Evolutionary conservation across 164 flowering plant species (phyloP), one percentile per base, ranked within the genome.

Genomic region (Aristolochia californica): DNA sequence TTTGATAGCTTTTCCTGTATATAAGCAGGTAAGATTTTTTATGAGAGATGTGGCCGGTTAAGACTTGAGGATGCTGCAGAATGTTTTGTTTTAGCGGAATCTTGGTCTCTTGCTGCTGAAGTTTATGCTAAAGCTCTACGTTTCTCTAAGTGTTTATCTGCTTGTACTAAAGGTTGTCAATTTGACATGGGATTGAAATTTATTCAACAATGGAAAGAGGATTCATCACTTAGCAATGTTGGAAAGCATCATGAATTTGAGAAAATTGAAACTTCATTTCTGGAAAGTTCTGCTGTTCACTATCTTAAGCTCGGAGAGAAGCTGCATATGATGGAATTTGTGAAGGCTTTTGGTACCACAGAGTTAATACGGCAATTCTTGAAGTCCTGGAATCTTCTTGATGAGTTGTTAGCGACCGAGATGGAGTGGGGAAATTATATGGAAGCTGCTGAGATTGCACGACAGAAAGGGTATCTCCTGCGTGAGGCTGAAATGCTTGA

Each of bases 361-460:
- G 70, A 64, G 47, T 59, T 60, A 18, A 68, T 53, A 11, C 78
- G 83, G 9, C 27, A 38, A 23, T 80, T 72, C 55, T 55, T 80
- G 64, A 75, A 49, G 54, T 59, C 58, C 63, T 16, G 66, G 13
- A 69, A 60, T 21, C 72, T 72, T 65, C 69, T 78, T 43, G 75
- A 76, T 59, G 84, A 83, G 65, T 81, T 86, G 50, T 11, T 86
- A 18, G 1, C 15, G 34, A 40, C 80, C 56, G 90, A 86, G 64
- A 73, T 56, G 64, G 84, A 78, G 51, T 66, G 48, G 0, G 79
- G 82, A 15, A 77, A 81, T 67, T 83, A 73, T 66, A 5, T 68
- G 43, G 82, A 76, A 60, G 85, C 90, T 53, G 79, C 81, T 5
- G 45, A 66, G 25, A 73, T 79, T 49, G 86, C 86, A 18, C 70